Evolutionary conservation across 805 yeast species (phyloP).

Genomic region (Sporopachydermia quercuum): DNA sequence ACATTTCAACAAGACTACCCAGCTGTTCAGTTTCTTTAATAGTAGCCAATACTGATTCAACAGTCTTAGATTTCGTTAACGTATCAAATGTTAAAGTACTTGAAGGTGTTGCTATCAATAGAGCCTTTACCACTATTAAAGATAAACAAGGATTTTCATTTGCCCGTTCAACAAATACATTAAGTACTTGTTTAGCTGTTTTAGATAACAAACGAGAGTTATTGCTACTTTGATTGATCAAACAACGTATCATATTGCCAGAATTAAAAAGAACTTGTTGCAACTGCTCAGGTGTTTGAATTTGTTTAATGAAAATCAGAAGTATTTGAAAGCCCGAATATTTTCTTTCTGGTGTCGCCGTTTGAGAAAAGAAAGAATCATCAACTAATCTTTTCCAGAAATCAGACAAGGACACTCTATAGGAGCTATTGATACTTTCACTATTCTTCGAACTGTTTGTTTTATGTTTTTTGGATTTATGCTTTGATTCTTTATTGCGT

Average conservation of each 20-base stretch:
- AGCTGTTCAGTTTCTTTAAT: slow-evolving; percentile 3
- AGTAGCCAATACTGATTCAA: slow-evolving; percentile 23
- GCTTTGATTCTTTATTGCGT: slow-evolving; percentile 25
- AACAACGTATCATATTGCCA: slow-evolving; percentile 54
- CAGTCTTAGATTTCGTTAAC: slow-evolving; percentile 57
- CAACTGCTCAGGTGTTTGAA: slow-evolving; percentile 13
- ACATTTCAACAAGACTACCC: slow-evolving; percentile 12
- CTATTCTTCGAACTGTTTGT: slow-evolving; percentile 17
- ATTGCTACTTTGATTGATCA: slow-evolving; percentile 65
- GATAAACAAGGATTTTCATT: slow-evolving; percentile 22
- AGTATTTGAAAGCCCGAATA: slow-evolving; percentile 75
- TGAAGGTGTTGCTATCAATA: slow-evolving; percentile 26
- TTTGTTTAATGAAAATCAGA: slow-evolving; percentile 21
- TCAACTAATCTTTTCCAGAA: slow-evolving; percentile 76
- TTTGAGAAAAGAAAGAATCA: slow-evolving; percentile 60
- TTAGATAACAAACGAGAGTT: slow-evolving; percentile 50
- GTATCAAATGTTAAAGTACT: slow-evolving; percentile 64
- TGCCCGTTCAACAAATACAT: slow-evolving; percentile 25
- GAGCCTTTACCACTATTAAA: slow-evolving; percentile 17
- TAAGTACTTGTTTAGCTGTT: slow-evolving; percentile 40
- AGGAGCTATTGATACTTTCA: slow-evolving; percentile 13
- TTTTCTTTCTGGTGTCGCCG: slow-evolving; percentile 75
- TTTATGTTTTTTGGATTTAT: slow-evolving; percentile 6
- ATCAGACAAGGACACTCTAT: slow-evolving; percentile 30
- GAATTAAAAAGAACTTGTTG: slow-evolving; percentile 29